A percentile compares a stretch with the other conserved stretches of the same genome.
Conservation (phyloP, 768 basidiomycete species). For the Leccinellum rugosiceps region DNA sequence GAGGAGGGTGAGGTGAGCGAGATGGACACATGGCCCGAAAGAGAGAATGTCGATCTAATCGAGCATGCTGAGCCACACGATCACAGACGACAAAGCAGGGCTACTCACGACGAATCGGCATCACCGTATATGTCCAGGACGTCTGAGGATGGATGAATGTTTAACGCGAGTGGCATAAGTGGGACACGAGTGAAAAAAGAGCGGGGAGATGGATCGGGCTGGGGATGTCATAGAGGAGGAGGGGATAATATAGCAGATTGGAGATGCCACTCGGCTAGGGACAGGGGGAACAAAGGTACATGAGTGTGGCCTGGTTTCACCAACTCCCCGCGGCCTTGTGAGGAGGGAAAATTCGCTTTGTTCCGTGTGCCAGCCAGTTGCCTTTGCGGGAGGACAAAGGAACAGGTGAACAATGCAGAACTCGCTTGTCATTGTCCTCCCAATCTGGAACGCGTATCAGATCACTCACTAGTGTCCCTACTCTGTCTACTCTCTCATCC, state of each 20-base stretch:
- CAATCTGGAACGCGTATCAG: neutral
- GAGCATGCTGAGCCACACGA: slow-evolving; percentile 4
- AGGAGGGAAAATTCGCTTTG: slow-evolving; percentile 16
- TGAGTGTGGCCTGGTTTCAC: neutral
- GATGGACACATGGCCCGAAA: slow-evolving; percentile 77
- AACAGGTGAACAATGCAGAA: slow-evolving; percentile 31
- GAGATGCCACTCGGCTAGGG: slow-evolving; percentile 26
- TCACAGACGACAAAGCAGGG: slow-evolving; percentile 1
- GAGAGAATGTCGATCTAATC: slow-evolving; percentile 77
- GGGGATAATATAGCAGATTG: slow-evolving; percentile 26
- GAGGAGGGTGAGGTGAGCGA: slow-evolving; percentile 56
- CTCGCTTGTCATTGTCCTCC: slow-evolving; percentile 23
- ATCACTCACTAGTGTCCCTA: neutral
- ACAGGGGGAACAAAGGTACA: slow-evolving; percentile 30
- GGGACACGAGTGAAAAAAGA: neutral
- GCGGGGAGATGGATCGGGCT: slow-evolving; percentile 14
- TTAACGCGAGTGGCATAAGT: slow-evolving; percentile 62
- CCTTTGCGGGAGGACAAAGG: slow-evolving; percentile 31
- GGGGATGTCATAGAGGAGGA: neutral
- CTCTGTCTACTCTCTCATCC: slow-evolving; percentile 44
- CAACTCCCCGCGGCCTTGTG: neutral
- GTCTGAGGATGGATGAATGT: slow-evolving; percentile 56
- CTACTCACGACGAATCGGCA: slow-evolving; percentile 58
- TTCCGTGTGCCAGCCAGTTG: slow-evolving; percentile 20
- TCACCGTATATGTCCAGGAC: slow-evolving; percentile 70